Evolutionary conservation across 352 stramenopile genomes (phyloP).

Genomic region (Elongisporangium senticosum): DNA sequence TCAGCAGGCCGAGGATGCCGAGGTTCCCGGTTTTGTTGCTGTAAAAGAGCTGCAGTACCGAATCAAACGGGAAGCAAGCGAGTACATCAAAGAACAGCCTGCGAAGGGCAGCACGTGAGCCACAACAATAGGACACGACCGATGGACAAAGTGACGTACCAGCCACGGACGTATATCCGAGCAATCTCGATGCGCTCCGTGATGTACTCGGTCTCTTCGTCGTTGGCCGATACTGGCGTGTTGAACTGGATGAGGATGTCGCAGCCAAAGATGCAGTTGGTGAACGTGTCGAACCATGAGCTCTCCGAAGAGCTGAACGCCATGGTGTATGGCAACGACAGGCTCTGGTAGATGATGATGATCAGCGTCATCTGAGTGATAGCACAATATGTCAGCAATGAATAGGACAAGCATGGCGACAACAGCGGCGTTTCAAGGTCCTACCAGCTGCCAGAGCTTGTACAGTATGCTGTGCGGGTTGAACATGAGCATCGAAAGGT

Average conservation of each 20-base stretch:
- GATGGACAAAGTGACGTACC: constrained; percentile 20
- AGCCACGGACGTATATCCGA: constrained; percentile 49
- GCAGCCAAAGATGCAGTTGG: constrained; percentile 60
- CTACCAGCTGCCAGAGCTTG: constrained; percentile 74
- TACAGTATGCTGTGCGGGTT: constrained; percentile 62
- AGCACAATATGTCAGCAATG: not conserved
- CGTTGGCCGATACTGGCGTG: constrained; percentile 36
- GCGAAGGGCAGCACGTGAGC: not conserved
- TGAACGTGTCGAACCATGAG: constrained; percentile 40
- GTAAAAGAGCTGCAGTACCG: constrained; percentile 47
- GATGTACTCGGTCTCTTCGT: constrained; percentile 53
- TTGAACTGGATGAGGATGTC: constrained; percentile 79
- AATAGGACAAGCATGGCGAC: not conserved
- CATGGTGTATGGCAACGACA: constrained; percentile 55
- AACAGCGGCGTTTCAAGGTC: constrained; percentile 2
- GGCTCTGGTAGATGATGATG: constrained; percentile 75
- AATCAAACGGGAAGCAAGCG: constrained; percentile 72
- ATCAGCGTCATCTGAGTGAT: constrained; percentile 41
- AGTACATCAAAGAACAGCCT: constrained; percentile 78
- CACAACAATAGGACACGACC: not conserved
- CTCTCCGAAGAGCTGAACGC: constrained; percentile 36
- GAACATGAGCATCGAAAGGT: constrained; percentile 47
- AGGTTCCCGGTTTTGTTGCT: constrained; percentile 33
- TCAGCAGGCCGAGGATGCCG: constrained; percentile 62
- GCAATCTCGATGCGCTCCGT: constrained; percentile 55